Evolutionary conservation across 1,139 yeast genomes (phyloP).

Genomic region (Candida sp.): DNA sequence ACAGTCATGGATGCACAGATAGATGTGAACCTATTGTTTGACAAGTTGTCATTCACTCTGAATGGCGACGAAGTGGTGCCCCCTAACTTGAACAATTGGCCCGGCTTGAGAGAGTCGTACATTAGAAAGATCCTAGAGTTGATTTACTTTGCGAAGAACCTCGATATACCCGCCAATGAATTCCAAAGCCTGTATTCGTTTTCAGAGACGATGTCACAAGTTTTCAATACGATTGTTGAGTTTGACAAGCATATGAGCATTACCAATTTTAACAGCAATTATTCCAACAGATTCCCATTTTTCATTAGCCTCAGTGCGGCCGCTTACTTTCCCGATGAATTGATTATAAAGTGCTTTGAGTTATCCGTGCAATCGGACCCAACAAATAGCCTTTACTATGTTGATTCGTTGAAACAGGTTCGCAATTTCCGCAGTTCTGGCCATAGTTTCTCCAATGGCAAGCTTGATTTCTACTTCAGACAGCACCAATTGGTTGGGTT

Average conservation of each 20-base stretch:
- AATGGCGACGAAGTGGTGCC: slow-evolving; percentile 58
- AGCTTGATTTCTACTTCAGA: slow-evolving; percentile 51
- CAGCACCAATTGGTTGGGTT: slow-evolving; percentile 64
- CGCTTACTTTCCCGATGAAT: slow-evolving; percentile 62
- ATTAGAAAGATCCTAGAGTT: slow-evolving; percentile 55
- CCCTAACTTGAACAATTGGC: slow-evolving; percentile 44
- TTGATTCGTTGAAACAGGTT: slow-evolving; percentile 56
- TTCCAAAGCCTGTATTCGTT: slow-evolving; percentile 44
- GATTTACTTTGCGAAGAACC: slow-evolving; percentile 40
- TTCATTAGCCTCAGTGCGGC: slow-evolving; percentile 62
- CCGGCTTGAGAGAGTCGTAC: slow-evolving; percentile 45
- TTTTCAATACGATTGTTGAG: slow-evolving; percentile 41
- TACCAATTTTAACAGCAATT: slow-evolving; percentile 13
- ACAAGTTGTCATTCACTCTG: slow-evolving; percentile 48
- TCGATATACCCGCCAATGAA: slow-evolving; percentile 27
- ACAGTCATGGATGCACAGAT: slow-evolving; percentile 56
- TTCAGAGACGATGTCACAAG: slow-evolving; percentile 39
- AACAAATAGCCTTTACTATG: slow-evolving; percentile 58
- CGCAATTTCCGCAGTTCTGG: slow-evolving; percentile 10
- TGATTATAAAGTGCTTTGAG: slow-evolving; percentile 66
- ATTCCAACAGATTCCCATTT: slow-evolving; percentile 25
- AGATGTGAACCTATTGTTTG: slow-evolving; percentile 55
- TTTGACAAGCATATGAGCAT: slow-evolving; percentile 43
- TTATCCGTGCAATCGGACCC: slow-evolving; percentile 58
- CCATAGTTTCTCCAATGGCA: slow-evolving; percentile 14